phyloP scores from a whole-genome alignment of 495 filamentous ascomycete species.

The Lichenothelia convexa region DNA sequence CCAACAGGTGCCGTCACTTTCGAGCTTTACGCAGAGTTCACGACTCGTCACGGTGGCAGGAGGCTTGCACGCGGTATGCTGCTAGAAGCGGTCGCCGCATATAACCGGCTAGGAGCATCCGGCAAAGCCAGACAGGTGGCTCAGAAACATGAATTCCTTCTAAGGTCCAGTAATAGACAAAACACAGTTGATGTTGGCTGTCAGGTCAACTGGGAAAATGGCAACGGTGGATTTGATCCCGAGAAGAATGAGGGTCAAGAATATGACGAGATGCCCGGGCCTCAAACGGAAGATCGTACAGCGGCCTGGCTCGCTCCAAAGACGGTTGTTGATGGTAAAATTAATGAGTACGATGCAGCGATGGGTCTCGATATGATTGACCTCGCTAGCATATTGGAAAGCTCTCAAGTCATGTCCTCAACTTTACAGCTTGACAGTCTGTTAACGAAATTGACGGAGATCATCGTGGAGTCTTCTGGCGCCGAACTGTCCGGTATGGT shows the following conservation, averaged over 20 bases:
- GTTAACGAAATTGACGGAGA: constrained; percentile 74
- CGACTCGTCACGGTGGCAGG: constrained; percentile 38
- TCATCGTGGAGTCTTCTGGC: constrained; percentile 72
- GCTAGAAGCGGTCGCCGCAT: constrained; percentile 54
- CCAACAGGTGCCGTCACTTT: constrained; percentile 36
- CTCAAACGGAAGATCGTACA: constrained; percentile 43
- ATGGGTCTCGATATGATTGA: constrained; percentile 62
- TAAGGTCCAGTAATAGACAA: constrained; percentile 43
- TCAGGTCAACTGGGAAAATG: constrained; percentile 56
- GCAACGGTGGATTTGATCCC: constrained; percentile 31
- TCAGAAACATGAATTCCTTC: constrained; percentile 50
- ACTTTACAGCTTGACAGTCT: constrained; percentile 71
- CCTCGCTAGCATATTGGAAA: constrained; percentile 68
- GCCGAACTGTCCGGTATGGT: constrained; percentile 67
- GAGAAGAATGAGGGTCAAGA: constrained; percentile 38
- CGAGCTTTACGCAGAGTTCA: constrained; percentile 60
- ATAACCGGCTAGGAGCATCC: constrained; percentile 51
- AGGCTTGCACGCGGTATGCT: constrained; percentile 55
- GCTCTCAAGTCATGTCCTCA: constrained; percentile 78
- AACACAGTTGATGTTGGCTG: constrained; percentile 49
- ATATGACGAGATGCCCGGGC: constrained; percentile 24
- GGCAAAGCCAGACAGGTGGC: constrained; percentile 57
- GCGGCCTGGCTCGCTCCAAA: constrained; percentile 37
- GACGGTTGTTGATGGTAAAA: constrained; percentile 21
- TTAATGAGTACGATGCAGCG: constrained; percentile 21